These are phyloP conservation scores for Trifolium pratense DNA, from an alignment of 306 rosid species.

Conservation along the genomic window DNA sequence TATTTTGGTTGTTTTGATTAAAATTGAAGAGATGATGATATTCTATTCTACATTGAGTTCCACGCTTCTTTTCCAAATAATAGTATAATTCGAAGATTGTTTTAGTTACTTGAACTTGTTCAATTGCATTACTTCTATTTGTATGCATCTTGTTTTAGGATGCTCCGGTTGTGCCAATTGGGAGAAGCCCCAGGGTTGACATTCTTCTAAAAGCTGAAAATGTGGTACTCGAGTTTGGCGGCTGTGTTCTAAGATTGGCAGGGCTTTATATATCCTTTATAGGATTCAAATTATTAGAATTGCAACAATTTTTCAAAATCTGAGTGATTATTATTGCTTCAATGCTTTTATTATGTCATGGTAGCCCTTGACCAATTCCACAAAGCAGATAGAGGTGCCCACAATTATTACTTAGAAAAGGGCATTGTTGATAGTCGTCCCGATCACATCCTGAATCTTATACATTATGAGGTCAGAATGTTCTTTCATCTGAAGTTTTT, in stretches of 20 bases:
- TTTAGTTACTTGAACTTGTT: conserved; percentile 9
- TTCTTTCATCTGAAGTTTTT: conserved; percentile 34
- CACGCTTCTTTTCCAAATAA: conserved; percentile 11
- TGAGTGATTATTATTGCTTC: conserved; percentile 23
- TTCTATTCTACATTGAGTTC: conserved; percentile 8
- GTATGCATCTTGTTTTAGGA: conserved; percentile 56
- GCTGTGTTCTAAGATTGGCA: conserved; percentile 87
- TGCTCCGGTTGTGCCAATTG: conserved; percentile 75
- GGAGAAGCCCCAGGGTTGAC: conserved; percentile 82
- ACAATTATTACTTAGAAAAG: conserved; percentile 77
- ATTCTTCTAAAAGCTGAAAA: conserved; percentile 80
- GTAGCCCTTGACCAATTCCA: conserved; percentile 66
- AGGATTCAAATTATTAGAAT: conserved; percentile 40
- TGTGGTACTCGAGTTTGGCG: conserved; percentile 71
- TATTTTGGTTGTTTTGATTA: conserved; percentile 29
- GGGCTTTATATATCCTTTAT: conserved; percentile 94
- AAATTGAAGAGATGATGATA: conserved; percentile 16
- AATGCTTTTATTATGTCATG: conserved; percentile 12
- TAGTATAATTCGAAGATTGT: conserved; percentile 23
- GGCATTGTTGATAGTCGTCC: conserved; percentile 78
- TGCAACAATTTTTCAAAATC: neutral
- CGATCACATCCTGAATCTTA: conserved; percentile 86
- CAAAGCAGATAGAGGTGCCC: conserved; percentile 97
- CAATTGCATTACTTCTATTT: conserved; percentile 16
- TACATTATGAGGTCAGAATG: conserved; percentile 82